Evolutionary conservation across 192 early-diverging fungal genomes (phyloP).

Genomic region (Chytriomyces sp.): DNA sequence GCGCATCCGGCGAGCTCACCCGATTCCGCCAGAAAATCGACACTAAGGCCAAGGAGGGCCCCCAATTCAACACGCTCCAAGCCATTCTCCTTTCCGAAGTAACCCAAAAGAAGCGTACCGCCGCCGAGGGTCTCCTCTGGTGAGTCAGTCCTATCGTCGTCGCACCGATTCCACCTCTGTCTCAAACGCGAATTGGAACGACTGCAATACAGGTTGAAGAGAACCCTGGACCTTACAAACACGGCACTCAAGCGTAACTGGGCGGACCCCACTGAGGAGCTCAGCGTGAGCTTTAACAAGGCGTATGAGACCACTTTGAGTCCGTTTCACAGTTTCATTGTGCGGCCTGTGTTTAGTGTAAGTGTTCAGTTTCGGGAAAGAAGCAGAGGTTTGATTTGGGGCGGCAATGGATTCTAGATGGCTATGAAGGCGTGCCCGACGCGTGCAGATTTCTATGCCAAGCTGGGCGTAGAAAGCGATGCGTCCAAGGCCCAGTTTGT

Average conservation of each 20-base stretch:
- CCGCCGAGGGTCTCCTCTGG: constrained; percentile 93
- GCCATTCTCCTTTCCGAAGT: constrained; percentile 75
- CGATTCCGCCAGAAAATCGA: constrained; percentile 71
- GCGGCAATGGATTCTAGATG: constrained; percentile 34
- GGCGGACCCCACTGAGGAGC: constrained; percentile 49
- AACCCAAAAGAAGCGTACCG: constrained; percentile 78
- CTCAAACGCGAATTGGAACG: too few relatives aligned
- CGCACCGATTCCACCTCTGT: too few relatives aligned
- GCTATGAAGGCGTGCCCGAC: constrained; percentile 93
- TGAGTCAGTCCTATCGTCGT: too few relatives aligned
- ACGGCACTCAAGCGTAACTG: constrained; percentile 43
- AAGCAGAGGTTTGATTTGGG: background rate
- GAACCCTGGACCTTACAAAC: constrained; percentile 54
- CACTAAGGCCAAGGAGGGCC: constrained; percentile 68
- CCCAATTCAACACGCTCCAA: constrained; percentile 77
- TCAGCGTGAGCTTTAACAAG: constrained; percentile 44
- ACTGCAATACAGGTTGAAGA: too few relatives aligned
- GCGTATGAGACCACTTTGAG: constrained; percentile 49
- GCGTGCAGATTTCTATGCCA: constrained; percentile 85
- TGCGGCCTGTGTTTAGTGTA: constrained; percentile 56
- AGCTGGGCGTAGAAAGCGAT: constrained; percentile 67
- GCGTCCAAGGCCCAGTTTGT: constrained; percentile 61
- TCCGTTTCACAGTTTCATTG: constrained; percentile 51
- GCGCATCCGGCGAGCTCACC: constrained; percentile 24
- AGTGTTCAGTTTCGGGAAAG: background rate